These are phyloP conservation scores for Lepraria neglecta DNA, from an alignment of 495 filamentous ascomycete species.

Conservation along the genomic window DNA sequence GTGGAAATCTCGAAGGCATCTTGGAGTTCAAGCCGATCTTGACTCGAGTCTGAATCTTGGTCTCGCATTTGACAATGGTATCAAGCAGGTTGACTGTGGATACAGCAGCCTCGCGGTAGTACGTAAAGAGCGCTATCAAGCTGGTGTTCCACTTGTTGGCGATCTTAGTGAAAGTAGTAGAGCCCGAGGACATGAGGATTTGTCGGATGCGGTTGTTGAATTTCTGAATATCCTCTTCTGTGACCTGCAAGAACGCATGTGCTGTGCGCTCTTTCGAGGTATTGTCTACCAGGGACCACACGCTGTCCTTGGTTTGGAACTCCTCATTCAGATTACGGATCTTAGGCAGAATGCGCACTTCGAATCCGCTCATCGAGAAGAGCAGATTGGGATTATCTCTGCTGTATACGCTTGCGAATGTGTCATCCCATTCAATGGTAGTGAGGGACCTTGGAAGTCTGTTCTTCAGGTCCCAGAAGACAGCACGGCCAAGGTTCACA, in stretches of 20 bases:
- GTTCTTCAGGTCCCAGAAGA: slow-evolving; percentile 99
- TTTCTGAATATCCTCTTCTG: slow-evolving; percentile 96
- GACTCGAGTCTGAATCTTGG: slow-evolving; percentile 98
- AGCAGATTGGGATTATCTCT: slow-evolving; percentile 95
- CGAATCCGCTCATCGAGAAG: slow-evolving; percentile 98
- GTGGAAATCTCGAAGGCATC: slow-evolving; percentile 99
- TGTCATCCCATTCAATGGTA: slow-evolving; percentile 99
- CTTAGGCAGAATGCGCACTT: slow-evolving; percentile 96
- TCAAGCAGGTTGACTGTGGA: slow-evolving; percentile 93
- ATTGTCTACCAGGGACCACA: slow-evolving; percentile 96
- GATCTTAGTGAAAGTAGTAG: slow-evolving; percentile 99
- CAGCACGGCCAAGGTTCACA: slow-evolving; percentile 94
- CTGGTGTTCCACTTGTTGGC: slow-evolving; percentile 99
- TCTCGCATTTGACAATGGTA: slow-evolving; percentile 99
- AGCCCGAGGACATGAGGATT: slow-evolving; percentile 98
- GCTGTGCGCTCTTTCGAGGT: slow-evolving; percentile 94
- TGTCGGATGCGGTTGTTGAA: slow-evolving; percentile 99
- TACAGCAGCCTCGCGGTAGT: slow-evolving; percentile 98
- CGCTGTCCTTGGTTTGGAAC: slow-evolving; percentile 94
- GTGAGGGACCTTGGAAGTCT: slow-evolving; percentile 88
- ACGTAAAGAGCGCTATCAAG: slow-evolving; percentile 97
- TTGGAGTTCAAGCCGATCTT: slow-evolving; percentile 99
- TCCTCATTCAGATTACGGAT: slow-evolving; percentile 91
- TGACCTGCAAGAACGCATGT: slow-evolving; percentile 96
- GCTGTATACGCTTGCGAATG: slow-evolving; percentile 98